Percentiles rank a stretch among this genome's conserved stretches.
These are phyloP conservation scores for Lactarius hengduanensis DNA, from an alignment of 768 basidiomycete genomes.

Conservation along the genomic window DNA sequence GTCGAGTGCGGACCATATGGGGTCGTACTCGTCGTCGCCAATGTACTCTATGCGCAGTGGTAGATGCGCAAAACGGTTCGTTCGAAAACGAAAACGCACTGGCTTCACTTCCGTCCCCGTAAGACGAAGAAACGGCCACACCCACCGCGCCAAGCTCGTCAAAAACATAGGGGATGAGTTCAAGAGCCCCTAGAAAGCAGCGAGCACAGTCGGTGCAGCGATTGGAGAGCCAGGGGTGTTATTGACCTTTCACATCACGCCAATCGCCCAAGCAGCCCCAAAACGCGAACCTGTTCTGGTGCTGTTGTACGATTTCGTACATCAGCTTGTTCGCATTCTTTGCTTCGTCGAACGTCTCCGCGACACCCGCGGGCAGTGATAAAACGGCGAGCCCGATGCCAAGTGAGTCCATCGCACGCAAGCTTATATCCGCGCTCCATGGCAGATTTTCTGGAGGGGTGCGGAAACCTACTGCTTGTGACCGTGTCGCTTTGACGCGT, in stretches of 20 bases:
- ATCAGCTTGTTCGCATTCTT: slow-evolving; percentile 50
- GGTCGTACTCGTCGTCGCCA: slow-evolving; percentile 60
- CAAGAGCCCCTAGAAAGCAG: slow-evolving; percentile 46
- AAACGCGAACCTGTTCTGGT: slow-evolving; percentile 65
- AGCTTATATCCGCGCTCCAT: slow-evolving; percentile 58
- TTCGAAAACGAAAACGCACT: slow-evolving; percentile 40
- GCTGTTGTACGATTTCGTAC: slow-evolving; percentile 45
- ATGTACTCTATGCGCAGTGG: slow-evolving; percentile 51
- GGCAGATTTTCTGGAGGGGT: slow-evolving; percentile 64
- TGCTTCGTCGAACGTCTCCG: slow-evolving; percentile 42
- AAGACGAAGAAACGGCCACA: slow-evolving; percentile 64
- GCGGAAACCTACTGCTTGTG: slow-evolving; percentile 54
- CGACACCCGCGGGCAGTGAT: slow-evolving; percentile 55
- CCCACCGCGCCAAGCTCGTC: slow-evolving; percentile 65
- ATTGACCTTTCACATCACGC: slow-evolving; percentile 57
- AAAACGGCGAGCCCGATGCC: slow-evolving; percentile 60
- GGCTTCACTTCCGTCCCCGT: slow-evolving; percentile 53
- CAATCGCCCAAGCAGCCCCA: slow-evolving; percentile 64
- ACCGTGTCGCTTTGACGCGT: slow-evolving; percentile 44
- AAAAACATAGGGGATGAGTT: slow-evolving; percentile 59
- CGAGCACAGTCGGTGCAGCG: background rate
- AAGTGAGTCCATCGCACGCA: slow-evolving; percentile 61
- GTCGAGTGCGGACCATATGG: slow-evolving; percentile 70
- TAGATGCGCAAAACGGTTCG: background rate
- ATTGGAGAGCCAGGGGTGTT: background rate